Base-by-base conservation (phyloP, 2,329 filamentous ascomycete species). In the Cladosporium sphaerospermum region DNA sequence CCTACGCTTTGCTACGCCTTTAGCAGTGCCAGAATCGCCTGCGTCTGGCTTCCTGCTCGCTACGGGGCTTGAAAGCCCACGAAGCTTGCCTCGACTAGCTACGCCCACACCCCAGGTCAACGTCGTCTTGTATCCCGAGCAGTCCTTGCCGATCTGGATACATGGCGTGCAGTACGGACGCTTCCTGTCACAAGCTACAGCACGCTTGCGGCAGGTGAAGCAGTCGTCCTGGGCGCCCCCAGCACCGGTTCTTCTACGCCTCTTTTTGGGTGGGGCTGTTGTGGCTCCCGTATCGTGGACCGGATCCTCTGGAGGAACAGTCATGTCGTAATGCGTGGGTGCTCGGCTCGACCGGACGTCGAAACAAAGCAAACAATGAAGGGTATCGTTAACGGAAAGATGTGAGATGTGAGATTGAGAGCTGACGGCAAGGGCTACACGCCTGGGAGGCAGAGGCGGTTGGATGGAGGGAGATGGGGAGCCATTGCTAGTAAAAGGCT, bases 81-180 rank as follows among this genome's bases (percentile, higher is more conserved):
- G 83, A 58, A 97, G 83, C 76, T 97, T 97, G 67, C 92, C 92
- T 65, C 92, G 85, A 72, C 91, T 96, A 53, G 92, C 92, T 55
- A 97, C 92, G 48, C 92, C 92, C 45, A 96, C 89, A 40, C 90
- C 90, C 92, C 92, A 97, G 44, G 92, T 97, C 71, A 97, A 78
- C 62, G 92, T 91, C 13, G 92, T 97, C 75, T 95, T 95, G 78
- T 97, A 97, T 55, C 92, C 92, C 28, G 89, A 90, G 74, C 92
- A 97, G 67, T 95, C 90, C 69, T 89, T 90, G 59, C 90, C 91
- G 59, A 89, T 80, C 62, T 96, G 89, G 58, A 97, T 81, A 71
- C 92, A 99, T 72, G 90, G 91, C 42, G 90, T 90, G 74, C 93
- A 97, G 73, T 96, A 97, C 8, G 92, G 92, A 64, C 92, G 82